Evolutionary conservation across 495 filamentous ascomycete species (phyloP).

Genomic region (Tuber borchii): DNA sequence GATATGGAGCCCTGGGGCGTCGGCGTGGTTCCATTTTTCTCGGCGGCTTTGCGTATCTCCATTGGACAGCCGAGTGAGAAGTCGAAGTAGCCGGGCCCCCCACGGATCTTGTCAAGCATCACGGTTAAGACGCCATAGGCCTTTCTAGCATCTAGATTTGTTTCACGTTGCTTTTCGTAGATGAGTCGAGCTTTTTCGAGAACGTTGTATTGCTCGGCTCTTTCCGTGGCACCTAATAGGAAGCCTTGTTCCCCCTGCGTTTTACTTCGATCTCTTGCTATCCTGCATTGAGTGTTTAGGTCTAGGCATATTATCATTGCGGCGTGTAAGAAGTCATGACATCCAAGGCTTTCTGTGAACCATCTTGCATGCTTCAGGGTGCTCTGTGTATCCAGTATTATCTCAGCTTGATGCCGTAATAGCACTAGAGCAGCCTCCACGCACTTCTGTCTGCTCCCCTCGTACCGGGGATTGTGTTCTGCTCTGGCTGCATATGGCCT

Average conservation of each 20-base stretch:
- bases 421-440: slow-evolving; percentile 73
- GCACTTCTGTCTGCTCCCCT: slow-evolving; percentile 72
- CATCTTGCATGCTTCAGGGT: slow-evolving; percentile 64
- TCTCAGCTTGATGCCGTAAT: slow-evolving; percentile 65
- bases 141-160: slow-evolving; percentile 25
- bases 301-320: slow-evolving; percentile 85
- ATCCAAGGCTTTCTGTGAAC: slow-evolving; percentile 67
- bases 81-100: slow-evolving; percentile 19
- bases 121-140: slow-evolving; percentile 32
- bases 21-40: slow-evolving; percentile 2
- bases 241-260: slow-evolving; percentile 14
- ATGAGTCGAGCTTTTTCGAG: slow-evolving; percentile 30
- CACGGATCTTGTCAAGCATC: slow-evolving; percentile 27
- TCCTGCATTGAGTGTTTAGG: slow-evolving; percentile 44
- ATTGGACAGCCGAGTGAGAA: neutral
- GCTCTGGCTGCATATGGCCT: slow-evolving; percentile 70
- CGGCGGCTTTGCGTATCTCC: neutral
- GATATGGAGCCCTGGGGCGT: slow-evolving; percentile 12
- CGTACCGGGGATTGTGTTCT: slow-evolving; percentile 64
- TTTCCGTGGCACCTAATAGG: neutral
- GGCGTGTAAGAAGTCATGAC: slow-evolving; percentile 75
- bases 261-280: slow-evolving; percentile 17
- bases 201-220: slow-evolving; percentile 29
- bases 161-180: slow-evolving; percentile 25
- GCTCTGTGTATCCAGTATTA: slow-evolving; percentile 67